Base-by-base conservation (phyloP, 495 filamentous ascomycete genomes). In the Chaetomidium leptoderma region DNA sequence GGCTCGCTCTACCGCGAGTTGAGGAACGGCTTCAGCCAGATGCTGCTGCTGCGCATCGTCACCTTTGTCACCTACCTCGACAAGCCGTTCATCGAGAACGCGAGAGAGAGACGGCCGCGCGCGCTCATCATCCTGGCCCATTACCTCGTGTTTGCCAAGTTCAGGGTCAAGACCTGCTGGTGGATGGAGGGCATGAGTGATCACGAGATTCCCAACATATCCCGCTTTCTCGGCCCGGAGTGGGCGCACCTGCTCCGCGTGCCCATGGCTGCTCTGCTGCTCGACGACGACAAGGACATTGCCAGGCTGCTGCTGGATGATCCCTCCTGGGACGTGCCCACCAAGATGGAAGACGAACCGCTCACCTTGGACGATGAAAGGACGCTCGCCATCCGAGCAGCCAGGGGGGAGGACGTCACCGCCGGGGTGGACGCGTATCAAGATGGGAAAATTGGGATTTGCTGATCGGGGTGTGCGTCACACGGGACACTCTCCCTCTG, bases 41-140 rank as follows among this genome's bases (percentile, higher is more conserved):
- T 72, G 16, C 56, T 79, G 23, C 48, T 70, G 39, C 60, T 76
- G 35, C 67, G 77, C 32, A 68, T 76, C 47, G 65, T 73, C 39
- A 76, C 73, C 6, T 73, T 73, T 47, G 66, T 70, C 27, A 76
- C 80, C 16, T 77, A 77, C 11, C 67, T 84, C 5, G 78, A 80
- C 0, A 60, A 73, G 2, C 65, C 70, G 11, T 86, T 83, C 62
- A 61, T 82, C 14, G 72, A 76, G 0, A 68, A 83, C 23, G 75
- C 83, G 5, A 71, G 72, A 10, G 64, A 76, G 37, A 72, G 71
- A 10, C 70, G 76, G 35, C 81, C 83, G 0, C 78, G 84, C 39
- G 81, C 86, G 0, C 62, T 82, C 0, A 63, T 82, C 8, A 74
- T 83, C 14, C 29, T 81, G 6, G 75, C 78, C 1, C 57, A 81